Evolutionary conservation across 108 stramenopile species (phyloP), one percentile per base, ranked within the genome.

Genomic region (Nannochloropsis salina): DNA sequence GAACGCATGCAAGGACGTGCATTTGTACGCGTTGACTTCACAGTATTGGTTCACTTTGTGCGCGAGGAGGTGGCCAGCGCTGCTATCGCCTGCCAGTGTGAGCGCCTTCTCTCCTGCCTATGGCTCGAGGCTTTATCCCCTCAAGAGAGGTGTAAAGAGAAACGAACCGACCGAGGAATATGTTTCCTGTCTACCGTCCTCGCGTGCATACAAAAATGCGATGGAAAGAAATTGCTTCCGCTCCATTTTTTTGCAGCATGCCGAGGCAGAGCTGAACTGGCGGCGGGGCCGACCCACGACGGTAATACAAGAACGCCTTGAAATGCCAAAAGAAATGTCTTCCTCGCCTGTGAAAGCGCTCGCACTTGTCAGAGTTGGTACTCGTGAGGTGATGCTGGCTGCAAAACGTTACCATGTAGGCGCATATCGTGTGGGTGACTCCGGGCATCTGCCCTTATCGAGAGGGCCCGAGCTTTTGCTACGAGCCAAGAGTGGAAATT

Each of bases 31-130:
- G 20, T 15, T n/a, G 5, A 15, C 15, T 74, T n/a, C 15, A n/a
- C 61, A 74, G 61, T n/a, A 74, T n/a, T 74, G 61, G 61, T 74
- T 74, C 61, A n/a, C 15, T 74, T 74, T 74, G 61, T 74, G 61
- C 61, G 61, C 61, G 61, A 15, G 61, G 61, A 15, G 61, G 61
- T 74, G 61, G 61, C 61, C 61, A 2, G n/a, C 20, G 20, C n/a
- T 74, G 31, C 31, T 31, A 31, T 31, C 31, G 31, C 31, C 31
- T 31, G 31, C 31, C 31, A 31, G 31, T 31, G 31, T 31, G 31
- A 31, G 31, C 31, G 31, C 31, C 31, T 31, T 31, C 31, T 31
- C 31, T 31, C 31, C 31, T 31, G 31, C 31, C 31, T 31, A 31
- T 31, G 31, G 31, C 31, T 31, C 31, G 31, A 31, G 31, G 31